Base-by-base conservation (phyloP, 305 asterid genomes). In the Fraxinus ornus region DNA sequence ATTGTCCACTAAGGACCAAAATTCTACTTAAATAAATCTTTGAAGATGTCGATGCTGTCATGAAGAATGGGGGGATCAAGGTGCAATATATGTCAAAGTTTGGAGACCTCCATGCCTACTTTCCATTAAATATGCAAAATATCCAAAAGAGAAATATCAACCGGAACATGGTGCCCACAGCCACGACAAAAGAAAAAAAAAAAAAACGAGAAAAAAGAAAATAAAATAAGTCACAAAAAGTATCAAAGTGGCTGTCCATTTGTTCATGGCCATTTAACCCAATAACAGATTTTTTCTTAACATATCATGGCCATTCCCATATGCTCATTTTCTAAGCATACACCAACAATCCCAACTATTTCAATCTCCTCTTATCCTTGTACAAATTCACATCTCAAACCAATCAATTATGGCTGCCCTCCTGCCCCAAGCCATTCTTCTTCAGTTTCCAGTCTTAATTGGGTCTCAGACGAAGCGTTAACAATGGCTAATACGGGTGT, bases 281-380 rank as follows among this genome's bases (percentile, higher is more conserved):
- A n/a, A 17, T 52, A 55, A 57, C 66, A 17, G 26, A 57, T 57
- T 57, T n/a, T 57, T 49, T 5, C 60, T 13, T 24, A 5, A 64
- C 33, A 64, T 22, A 30, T 24, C 74, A 90, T 88, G 89, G 93
- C 97, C 87, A 91, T 90, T 80, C 88, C 90, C 89, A 82, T 88
- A 64, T 80, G 88, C 85, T 90, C 96, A 66, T 85, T 84, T 88
- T 86, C 93, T 78, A 89, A 85, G 79, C 90, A 77, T 39, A 86
- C 89, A 60, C 86, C 89, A 24, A 17, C 85, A 26, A 75, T 84
- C 37, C 86, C 85, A 77, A 80, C 83, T 19, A 77, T 85, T 7
- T 78, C 87, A 49, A 68, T 85, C 81, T 80, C 87, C 66, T 80
- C 80, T 62, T 75, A 66, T 79, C 80, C 90, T 24, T 64, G 73